Base-by-base conservation (phyloP, 2,329 filamentous ascomycete genomes). In the Fusarium acutatum region DNA sequence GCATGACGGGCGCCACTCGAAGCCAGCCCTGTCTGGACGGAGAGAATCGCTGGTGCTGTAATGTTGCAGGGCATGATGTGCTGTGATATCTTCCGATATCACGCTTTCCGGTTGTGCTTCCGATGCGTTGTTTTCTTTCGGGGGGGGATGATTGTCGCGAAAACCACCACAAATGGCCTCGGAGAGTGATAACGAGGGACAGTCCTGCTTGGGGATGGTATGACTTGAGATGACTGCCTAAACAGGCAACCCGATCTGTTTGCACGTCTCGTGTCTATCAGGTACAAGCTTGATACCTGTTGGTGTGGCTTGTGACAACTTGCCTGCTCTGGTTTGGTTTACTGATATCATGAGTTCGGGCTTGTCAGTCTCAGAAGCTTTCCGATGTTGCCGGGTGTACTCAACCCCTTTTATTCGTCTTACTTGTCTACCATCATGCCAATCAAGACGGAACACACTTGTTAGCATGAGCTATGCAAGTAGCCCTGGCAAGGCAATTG, bases 1-100 rank as follows among this genome's bases (percentile, higher is more conserved):
- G 73, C 71, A 75, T 73, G 60, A 65, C 46, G 63, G 43, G 54
- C 70, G 72, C 74, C 63, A 75, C 71, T 60, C 18, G 41, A 64
- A 40, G 41, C 60, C 49, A 64, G 66, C 66, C 56, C 57, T 70
- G 60, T 57, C 40, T 52, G 63, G 64, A 57, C 47, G 62, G 63
- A 49, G 35, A 69, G 30, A 64, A 64, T 68, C 40, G 50, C 24
- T 13, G 24, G 40, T 24, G 49, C n/a, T 52, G 47, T 44, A 60
- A 38, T 35, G 41, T 38, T 66, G 38, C 57, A 59, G 41, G 49
- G 20, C 66, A 71, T 64, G 63, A 59, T 64, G 32, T 65, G 28
- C 58, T 60, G 54, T 71, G 50, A 69, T 69, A 64, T 64, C 40
- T 18, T 28, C 13, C 26, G 65, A 69, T 64, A 58, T 64, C 58